Percentiles rank a stretch among this genome's conserved stretches.
phyloP scores from a whole-genome alignment of 495 filamentous ascomycete genomes.

The Hypoxylon crocopeplum region DNA sequence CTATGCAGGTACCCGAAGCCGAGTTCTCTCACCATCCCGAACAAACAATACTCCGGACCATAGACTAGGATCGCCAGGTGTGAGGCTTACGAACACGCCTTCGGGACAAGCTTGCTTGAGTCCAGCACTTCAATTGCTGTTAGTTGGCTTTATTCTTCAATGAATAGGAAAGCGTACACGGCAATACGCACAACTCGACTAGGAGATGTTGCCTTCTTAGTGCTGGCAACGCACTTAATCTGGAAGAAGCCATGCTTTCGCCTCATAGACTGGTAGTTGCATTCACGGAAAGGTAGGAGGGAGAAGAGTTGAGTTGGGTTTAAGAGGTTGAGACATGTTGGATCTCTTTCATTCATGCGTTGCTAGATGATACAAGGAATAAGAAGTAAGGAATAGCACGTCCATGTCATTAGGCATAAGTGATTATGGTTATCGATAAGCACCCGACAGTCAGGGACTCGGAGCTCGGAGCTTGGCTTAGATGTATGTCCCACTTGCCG shows the following conservation, averaged over 20 bases:
- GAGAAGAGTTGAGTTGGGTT: neutral
- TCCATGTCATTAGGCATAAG: slow-evolving; percentile 1
- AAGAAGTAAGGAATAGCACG: neutral
- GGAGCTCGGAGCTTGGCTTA: neutral
- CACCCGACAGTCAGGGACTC: too few species aligned
- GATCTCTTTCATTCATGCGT: slow-evolving; percentile 18
- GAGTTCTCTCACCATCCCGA: slow-evolving; percentile 72
- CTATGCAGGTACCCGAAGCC: slow-evolving; percentile 28
- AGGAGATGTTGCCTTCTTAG: slow-evolving; percentile 69
- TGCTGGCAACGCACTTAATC: slow-evolving; percentile 34
- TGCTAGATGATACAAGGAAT: slow-evolving; percentile 4
- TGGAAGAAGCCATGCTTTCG: slow-evolving; percentile 32
- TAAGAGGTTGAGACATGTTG: too few species aligned
- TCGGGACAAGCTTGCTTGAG: slow-evolving; percentile 80
- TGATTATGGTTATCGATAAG: slow-evolving; percentile 16
- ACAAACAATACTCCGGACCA: slow-evolving; percentile 94
- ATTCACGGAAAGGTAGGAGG: slow-evolving; percentile 5
- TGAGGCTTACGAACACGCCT: slow-evolving; percentile 84
- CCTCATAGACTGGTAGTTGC: slow-evolving; percentile 5
- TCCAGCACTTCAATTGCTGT: slow-evolving; percentile 64
- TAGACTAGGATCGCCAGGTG: slow-evolving; percentile 76
- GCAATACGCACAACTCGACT: slow-evolving; percentile 70
- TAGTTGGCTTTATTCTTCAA: slow-evolving; percentile 16
- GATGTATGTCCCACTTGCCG: slow-evolving; percentile 12
- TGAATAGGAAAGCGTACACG: neutral